Evolutionary conservation across 805 yeast genomes (phyloP).

Genomic region (Barnettozyma populi): DNA sequence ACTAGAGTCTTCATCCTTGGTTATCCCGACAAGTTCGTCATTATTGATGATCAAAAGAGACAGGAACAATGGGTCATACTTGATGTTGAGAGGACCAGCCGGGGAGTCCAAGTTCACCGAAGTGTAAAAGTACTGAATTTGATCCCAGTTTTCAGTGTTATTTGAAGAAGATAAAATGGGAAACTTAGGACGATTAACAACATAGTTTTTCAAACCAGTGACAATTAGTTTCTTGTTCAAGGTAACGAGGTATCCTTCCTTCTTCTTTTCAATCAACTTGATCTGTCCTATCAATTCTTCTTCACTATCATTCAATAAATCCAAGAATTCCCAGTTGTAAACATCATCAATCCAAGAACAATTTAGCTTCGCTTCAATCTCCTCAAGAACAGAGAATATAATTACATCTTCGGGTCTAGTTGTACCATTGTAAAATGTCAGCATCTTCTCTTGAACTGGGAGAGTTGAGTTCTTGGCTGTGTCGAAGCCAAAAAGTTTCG

Average conservation of each 20-base stretch:
- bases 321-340: conserved; percentile 60
- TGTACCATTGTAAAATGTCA: conserved; percentile 60
- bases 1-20: conserved; percentile 26
- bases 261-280: conserved; percentile 40
- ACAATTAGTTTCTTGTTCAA: conserved; percentile 44
- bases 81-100: conserved; percentile 23
- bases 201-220: conserved; percentile 40
- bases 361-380: conserved; percentile 48
- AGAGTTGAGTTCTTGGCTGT: conserved; percentile 39
- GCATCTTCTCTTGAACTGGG: conserved; percentile 43
- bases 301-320: conserved; percentile 32
- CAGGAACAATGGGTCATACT: conserved; percentile 70
- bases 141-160: conserved; percentile 23
- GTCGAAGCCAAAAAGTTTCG: conserved; percentile 45
- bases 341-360: conserved; percentile 64
- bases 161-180: conserved; percentile 19
- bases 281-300: conserved; percentile 43
- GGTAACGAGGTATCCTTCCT: conserved; percentile 44
- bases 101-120: conserved; percentile 16
- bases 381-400: conserved; percentile 48
- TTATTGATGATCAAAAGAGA: conserved; percentile 56
- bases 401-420: conserved; percentile 54
- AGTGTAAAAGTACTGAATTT: conserved; percentile 27
- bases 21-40: conserved; percentile 48
- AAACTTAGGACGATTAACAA: conserved; percentile 24